These are phyloP conservation scores for Phytophthora multivora DNA, from an alignment of 352 stramenopile genomes.

Conservation along the genomic window DNA sequence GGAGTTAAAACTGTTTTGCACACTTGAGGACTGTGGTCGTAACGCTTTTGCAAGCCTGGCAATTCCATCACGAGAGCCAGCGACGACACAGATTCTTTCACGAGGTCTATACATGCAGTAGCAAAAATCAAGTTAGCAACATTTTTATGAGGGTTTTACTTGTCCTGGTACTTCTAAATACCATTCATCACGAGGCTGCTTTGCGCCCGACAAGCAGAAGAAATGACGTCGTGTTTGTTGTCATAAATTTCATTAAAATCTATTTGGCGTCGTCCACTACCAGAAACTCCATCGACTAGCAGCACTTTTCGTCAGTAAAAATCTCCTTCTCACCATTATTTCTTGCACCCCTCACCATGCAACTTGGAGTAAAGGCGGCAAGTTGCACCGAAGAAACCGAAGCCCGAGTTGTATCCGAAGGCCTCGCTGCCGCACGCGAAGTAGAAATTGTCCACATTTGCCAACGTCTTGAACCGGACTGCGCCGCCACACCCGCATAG, in stretches of 20 bases:
- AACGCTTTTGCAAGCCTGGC: slow-evolving; percentile 60
- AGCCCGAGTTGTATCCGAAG: slow-evolving; percentile 72
- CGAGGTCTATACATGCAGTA: slow-evolving; percentile 43
- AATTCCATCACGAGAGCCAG: slow-evolving; percentile 59
- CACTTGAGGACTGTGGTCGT: slow-evolving; percentile 52
- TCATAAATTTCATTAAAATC: slow-evolving; percentile 79
- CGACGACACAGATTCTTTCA: slow-evolving; percentile 70
- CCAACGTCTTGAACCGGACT: slow-evolving; percentile 68
- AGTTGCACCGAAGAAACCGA: slow-evolving; percentile 73
- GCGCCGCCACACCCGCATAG: slow-evolving; percentile 75
- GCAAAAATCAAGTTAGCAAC: not conserved
- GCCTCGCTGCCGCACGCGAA: slow-evolving; percentile 67
- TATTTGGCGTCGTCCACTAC: slow-evolving; percentile 54
- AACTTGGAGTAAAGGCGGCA: slow-evolving; percentile 79
- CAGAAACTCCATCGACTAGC: slow-evolving; percentile 72
- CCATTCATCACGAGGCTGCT: slow-evolving; percentile 79
- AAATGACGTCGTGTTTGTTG: slow-evolving; percentile 78
- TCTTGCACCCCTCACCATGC: slow-evolving; percentile 40
- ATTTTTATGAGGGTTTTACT: not conserved
- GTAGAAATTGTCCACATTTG: slow-evolving; percentile 77
- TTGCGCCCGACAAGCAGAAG: slow-evolving; percentile 59
- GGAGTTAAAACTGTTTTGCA: slow-evolving; percentile 56
- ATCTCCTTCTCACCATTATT: not conserved
- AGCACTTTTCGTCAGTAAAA: not conserved
- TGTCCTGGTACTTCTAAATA: too few relatives aligned